Evolutionary conservation across 495 filamentous ascomycete genomes (phyloP).

Genomic region (Daldinia bambusicola): DNA sequence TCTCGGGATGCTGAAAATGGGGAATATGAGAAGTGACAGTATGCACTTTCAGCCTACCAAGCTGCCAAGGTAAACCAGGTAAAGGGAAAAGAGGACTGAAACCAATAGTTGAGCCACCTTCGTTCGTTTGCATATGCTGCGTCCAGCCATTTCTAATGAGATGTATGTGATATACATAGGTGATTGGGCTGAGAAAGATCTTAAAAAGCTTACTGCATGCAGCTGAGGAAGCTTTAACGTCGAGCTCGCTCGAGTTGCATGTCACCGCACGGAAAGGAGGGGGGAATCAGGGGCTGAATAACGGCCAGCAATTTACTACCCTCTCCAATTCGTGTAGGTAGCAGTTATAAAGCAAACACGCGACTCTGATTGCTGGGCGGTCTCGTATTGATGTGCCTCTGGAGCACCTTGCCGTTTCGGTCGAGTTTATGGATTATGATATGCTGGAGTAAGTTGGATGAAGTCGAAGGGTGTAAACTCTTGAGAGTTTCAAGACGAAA

Average conservation of each 20-base stretch:
- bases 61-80: not conserved
- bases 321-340: slow-evolving; percentile 4
- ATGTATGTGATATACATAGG: slow-evolving; percentile 2
- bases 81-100: slow-evolving; percentile 8
- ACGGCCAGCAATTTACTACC: not conserved
- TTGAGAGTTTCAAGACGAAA: slow-evolving; percentile 25
- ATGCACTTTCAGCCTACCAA: slow-evolving; percentile 7
- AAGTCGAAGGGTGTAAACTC: not conserved
- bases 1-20: slow-evolving; percentile 3
- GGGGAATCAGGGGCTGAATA: slow-evolving; percentile 3
- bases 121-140: not conserved
- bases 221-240: not conserved
- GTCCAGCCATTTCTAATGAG: slow-evolving; percentile 9
- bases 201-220: slow-evolving; percentile 21
- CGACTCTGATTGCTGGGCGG: not conserved
- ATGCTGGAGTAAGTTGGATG: not conserved
- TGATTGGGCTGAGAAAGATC: slow-evolving; percentile 14
- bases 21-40: slow-evolving; percentile 15
- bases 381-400: slow-evolving; percentile 1
- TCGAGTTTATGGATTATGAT: not conserved
- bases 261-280: not conserved
- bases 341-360: not conserved
- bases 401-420: not conserved
- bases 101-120: not conserved
- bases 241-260: not conserved